A percentile compares a stretch with the other conserved stretches of the same genome.
Evolutionary conservation across 306 rosid genomes (phyloP).

Genomic region (Cucumis melo): DNA sequence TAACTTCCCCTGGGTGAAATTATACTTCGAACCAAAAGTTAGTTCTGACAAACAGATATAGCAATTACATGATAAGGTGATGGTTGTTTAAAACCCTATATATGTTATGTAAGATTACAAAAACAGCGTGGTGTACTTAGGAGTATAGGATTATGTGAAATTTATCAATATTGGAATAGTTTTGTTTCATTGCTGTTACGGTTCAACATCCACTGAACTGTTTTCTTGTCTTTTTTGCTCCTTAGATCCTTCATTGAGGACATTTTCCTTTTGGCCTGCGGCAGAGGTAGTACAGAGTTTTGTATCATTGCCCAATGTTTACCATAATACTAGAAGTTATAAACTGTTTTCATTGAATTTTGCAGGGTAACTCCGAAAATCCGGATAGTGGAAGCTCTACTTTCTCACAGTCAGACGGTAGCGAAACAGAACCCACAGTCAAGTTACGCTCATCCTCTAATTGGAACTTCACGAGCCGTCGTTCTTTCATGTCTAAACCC

Average conservation of each 20-base stretch:
- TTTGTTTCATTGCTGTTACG: not conserved
- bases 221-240: constrained; percentile 14
- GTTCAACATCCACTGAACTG: constrained; percentile 12
- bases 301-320: not conserved
- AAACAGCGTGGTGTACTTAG: not conserved
- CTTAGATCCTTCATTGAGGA: constrained; percentile 44
- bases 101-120: not conserved
- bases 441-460: constrained; percentile 44
- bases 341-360: constrained; percentile 9
- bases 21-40: not conserved
- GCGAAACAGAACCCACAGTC: constrained; percentile 48
- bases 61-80: not conserved
- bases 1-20: not conserved
- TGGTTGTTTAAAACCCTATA: not conserved
- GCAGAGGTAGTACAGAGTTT: constrained; percentile 66
- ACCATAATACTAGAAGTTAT: not conserved
- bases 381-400: constrained; percentile 37
- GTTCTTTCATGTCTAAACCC: constrained; percentile 78
- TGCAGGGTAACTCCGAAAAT: constrained; percentile 69
- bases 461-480: constrained; percentile 34
- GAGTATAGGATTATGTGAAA: not conserved
- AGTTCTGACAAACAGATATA: not conserved
- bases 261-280: constrained; percentile 31
- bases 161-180: not conserved
- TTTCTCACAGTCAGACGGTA: constrained; percentile 55